A percentile compares a stretch with the other conserved stretches of the same genome.
These are phyloP conservation scores for Solanum stenotomum DNA, from an alignment of 257 asterid genomes.

Conservation along the genomic window DNA sequence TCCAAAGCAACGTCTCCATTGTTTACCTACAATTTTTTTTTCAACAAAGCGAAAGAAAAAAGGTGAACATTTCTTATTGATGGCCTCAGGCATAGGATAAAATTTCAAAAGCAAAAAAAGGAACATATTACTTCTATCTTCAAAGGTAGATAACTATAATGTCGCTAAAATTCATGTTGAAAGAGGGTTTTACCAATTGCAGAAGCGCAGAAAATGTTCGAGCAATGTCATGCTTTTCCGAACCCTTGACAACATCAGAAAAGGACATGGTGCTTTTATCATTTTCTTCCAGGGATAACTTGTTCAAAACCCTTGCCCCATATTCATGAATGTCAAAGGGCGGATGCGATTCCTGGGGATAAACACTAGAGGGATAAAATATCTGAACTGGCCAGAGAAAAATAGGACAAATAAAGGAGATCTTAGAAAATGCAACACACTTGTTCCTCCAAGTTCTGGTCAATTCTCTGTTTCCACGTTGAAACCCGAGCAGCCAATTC, in stretches of 20 bases:
- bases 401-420: background rate
- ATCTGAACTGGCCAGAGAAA: background rate
- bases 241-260: conserved; percentile 67
- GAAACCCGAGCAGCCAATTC: conserved; percentile 87
- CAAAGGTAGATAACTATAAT: background rate
- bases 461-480: conserved; percentile 90
- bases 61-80: background rate
- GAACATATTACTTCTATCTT: background rate
- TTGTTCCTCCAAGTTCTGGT: conserved; percentile 74
- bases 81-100: background rate
- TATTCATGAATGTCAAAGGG: conserved; percentile 91
- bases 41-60: background rate
- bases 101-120: background rate
- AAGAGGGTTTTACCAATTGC: conserved; percentile 56
- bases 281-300: conserved; percentile 37
- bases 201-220: conserved; percentile 94
- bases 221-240: conserved; percentile 81
- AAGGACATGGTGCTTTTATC: conserved; percentile 37
- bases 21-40: conserved; percentile 45
- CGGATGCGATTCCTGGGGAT: conserved; percentile 63
- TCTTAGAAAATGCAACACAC: conserved; percentile 23
- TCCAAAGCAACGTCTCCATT: conserved; percentile 68
- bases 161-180: background rate
- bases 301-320: conserved; percentile 62
- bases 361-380: background rate